phyloP scores from a whole-genome alignment of 352 stramenopile species.

The Blastocystis sp. region DNA sequence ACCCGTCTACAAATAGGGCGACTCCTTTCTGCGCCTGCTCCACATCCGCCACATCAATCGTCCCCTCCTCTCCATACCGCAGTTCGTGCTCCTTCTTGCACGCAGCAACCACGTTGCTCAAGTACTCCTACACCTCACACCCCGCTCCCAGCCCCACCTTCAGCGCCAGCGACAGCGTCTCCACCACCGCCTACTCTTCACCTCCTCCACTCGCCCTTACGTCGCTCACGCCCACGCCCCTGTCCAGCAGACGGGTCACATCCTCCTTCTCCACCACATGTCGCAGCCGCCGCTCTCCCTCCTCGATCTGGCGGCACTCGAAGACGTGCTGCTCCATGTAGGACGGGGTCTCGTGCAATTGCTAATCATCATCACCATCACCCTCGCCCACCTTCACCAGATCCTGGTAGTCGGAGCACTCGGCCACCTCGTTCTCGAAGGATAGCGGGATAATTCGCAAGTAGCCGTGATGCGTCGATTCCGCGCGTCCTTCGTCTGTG shows the following conservation, averaged over 20 bases:
- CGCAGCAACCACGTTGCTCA: neutral
- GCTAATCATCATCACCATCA: neutral
- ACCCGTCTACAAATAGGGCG: neutral
- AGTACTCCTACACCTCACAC: constrained; percentile 22
- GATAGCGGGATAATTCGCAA: constrained; percentile 46
- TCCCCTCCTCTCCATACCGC: neutral
- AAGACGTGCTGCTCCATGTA: neutral
- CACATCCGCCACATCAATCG: neutral
- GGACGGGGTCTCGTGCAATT: neutral
- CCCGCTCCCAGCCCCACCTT: neutral
- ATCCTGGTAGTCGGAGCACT: constrained; percentile 42
- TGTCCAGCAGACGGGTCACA: neutral
- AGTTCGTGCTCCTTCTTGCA: constrained; percentile 48
- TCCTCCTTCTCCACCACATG: neutral
- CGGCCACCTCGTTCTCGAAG: constrained; percentile 58
- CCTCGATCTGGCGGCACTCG: constrained; percentile 12
- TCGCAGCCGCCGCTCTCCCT: constrained; percentile 3
- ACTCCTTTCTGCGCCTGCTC: neutral
- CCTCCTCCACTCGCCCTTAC: neutral
- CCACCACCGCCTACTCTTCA: neutral
- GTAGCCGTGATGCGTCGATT: constrained; percentile 15
- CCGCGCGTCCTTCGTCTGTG: constrained; percentile 1
- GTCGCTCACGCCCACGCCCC: neutral
- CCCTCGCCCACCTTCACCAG: neutral
- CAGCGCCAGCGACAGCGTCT: constrained; percentile 30